These are phyloP conservation scores for Helminthosporium solani DNA, from an alignment of 2,329 filamentous ascomycete genomes.

Conservation along the genomic window DNA sequence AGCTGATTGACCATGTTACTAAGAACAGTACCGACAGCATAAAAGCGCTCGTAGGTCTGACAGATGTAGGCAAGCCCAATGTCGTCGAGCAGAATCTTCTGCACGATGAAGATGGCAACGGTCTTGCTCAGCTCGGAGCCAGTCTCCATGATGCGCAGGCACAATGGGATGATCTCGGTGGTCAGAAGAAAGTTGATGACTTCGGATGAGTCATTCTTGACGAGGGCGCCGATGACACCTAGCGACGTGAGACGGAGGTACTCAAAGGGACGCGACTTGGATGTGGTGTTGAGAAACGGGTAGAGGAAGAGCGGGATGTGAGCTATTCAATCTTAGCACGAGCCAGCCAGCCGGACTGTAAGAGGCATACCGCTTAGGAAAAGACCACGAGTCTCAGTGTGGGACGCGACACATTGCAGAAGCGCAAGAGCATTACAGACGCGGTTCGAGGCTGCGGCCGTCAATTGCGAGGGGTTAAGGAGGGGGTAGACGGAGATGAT, in stretches of 20 bases:
- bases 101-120: conserved; percentile 98
- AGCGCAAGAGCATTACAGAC: conserved; percentile 97
- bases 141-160: conserved; percentile 98
- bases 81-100: conserved; percentile 97
- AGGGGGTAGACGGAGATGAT: conserved; percentile 98
- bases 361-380: conserved; percentile 76
- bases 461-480: conserved; percentile 93
- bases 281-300: conserved; percentile 97
- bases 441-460: conserved; percentile 92
- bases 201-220: conserved; percentile 98
- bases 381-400: conserved; percentile 91
- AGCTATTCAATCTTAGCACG: conserved; percentile 55
- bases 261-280: conserved; percentile 95
- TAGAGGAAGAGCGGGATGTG: conserved; percentile 98
- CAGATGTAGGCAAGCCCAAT: conserved; percentile 98
- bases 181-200: conserved; percentile 99
- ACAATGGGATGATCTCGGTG: conserved; percentile 97
- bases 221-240: conserved; percentile 92
- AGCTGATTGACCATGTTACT: conserved; percentile 99
- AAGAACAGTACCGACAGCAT: conserved; percentile 93
- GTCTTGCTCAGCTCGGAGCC: conserved; percentile 98
- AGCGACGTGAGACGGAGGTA: conserved; percentile 94
- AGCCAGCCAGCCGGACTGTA: neutral
- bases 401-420: conserved; percentile 93
- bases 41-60: conserved; percentile 97